These are phyloP conservation scores for Fusarium coicis DNA, from an alignment of 2,329 filamentous ascomycete genomes.

Conservation along the genomic window DNA sequence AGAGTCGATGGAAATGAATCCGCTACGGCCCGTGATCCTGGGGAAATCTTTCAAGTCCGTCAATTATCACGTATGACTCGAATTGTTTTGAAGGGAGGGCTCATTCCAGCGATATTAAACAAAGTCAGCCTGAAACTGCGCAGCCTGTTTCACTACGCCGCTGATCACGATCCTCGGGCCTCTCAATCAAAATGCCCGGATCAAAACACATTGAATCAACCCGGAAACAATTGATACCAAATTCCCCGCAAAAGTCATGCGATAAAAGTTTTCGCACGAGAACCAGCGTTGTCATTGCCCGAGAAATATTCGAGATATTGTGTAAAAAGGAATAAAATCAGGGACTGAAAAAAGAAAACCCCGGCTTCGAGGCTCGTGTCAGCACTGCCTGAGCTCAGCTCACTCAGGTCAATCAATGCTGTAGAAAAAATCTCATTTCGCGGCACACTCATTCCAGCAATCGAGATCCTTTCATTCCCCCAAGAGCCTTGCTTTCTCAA, in stretches of 20 bases:
- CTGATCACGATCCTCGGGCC: background rate
- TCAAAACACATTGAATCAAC: background rate
- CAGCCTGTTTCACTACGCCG: slow-evolving; percentile 1
- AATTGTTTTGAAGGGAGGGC: background rate
- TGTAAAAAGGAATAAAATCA: background rate
- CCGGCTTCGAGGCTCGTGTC: background rate
- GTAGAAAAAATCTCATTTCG: background rate
- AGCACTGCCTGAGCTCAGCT: background rate
- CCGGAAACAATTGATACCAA: background rate
- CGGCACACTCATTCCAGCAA: slow-evolving; percentile 21
- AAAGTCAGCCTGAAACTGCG: slow-evolving; percentile 14
- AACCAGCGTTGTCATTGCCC: background rate
- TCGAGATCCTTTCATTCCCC: slow-evolving; percentile 13
- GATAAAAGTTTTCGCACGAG: background rate
- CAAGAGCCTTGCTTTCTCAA: background rate
- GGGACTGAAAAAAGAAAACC: background rate
- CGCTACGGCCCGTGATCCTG: background rate
- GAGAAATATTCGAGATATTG: slow-evolving; percentile 5
- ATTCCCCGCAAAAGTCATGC: background rate
- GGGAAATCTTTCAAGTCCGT: background rate
- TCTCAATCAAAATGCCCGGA: background rate
- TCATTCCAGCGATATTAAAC: slow-evolving; percentile 4
- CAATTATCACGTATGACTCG: background rate
- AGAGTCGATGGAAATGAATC: background rate
- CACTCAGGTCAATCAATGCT: background rate